Evolutionary conservation across 2,329 filamentous ascomycete genomes (phyloP).

Genomic region (Claviceps quebecensis): DNA sequence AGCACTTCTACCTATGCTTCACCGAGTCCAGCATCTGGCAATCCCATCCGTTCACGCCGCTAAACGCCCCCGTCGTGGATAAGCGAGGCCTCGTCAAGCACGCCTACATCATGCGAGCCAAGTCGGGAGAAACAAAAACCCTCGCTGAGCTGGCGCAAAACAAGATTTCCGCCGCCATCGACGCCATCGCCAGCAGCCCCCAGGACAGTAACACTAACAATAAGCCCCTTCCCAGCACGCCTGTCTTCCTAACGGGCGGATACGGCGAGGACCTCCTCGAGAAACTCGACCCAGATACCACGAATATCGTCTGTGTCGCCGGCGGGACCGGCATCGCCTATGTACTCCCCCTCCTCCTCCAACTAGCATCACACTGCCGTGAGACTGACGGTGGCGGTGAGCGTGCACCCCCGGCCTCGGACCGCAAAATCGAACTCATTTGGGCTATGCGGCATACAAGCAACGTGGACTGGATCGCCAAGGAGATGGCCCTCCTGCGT

Average conservation of each 20-base stretch:
- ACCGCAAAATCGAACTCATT: slow-evolving; percentile 43
- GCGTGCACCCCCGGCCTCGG: slow-evolving; percentile 22
- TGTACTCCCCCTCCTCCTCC: slow-evolving; percentile 22
- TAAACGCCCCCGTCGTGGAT: slow-evolving; percentile 33
- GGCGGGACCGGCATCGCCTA: slow-evolving; percentile 28
- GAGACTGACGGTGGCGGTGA: slow-evolving; percentile 25
- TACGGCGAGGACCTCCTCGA: slow-evolving; percentile 42
- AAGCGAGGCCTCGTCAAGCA: slow-evolving; percentile 29
- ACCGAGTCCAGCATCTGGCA: slow-evolving; percentile 55
- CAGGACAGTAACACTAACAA: background rate
- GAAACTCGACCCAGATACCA: slow-evolving; percentile 23
- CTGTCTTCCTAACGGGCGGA: slow-evolving; percentile 47
- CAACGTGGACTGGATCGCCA: slow-evolving; percentile 43
- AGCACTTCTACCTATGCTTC: slow-evolving; percentile 62
- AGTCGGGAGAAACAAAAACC: slow-evolving; percentile 44
- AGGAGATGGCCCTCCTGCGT: slow-evolving; percentile 38
- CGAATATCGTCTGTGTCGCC: slow-evolving; percentile 25
- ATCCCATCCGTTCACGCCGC: slow-evolving; percentile 55
- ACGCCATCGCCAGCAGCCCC: slow-evolving; percentile 10
- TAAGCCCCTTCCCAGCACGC: slow-evolving; percentile 23
- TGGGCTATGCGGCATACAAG: slow-evolving; percentile 45
- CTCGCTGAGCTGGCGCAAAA: slow-evolving; percentile 31
- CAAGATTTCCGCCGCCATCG: slow-evolving; percentile 11
- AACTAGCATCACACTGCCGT: slow-evolving; percentile 19
- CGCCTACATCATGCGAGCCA: slow-evolving; percentile 43